Conservation (phyloP, 768 basidiomycete genomes). For the Calocybe cyanea region DNA sequence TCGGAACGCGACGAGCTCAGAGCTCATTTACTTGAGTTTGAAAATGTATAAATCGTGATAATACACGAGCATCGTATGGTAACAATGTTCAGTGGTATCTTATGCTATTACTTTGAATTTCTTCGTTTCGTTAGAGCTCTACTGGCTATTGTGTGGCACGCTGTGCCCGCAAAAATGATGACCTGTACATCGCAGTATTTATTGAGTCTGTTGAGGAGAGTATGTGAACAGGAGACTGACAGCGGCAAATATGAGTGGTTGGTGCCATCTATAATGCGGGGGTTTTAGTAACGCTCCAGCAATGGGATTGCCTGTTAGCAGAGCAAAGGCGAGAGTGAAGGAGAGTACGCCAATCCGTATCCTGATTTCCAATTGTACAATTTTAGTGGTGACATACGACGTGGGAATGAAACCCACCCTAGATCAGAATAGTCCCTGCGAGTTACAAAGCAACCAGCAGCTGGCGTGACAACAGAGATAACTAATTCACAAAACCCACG, state of each 20-base stretch:
- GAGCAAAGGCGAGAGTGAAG: constrained; percentile 39
- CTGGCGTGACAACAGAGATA: constrained; percentile 36
- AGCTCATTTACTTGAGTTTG: too few relatives aligned
- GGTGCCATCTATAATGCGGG: constrained; percentile 34
- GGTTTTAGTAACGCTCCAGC: constrained; percentile 45
- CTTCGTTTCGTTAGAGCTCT: constrained; percentile 27
- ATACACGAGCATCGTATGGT: too few relatives aligned
- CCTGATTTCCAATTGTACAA: constrained; percentile 19
- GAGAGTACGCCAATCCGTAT: constrained; percentile 44
- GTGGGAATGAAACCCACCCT: constrained; percentile 28
- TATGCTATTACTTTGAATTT: constrained; percentile 17
- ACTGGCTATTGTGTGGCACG: constrained; percentile 29
- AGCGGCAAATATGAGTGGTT: constrained; percentile 41
- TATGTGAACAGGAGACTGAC: constrained; percentile 22
- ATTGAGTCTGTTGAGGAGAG: background rate
- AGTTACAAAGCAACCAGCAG: constrained; percentile 35
- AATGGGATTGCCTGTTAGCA: constrained; percentile 49
- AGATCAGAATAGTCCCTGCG: constrained; percentile 40
- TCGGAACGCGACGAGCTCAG: too few relatives aligned
- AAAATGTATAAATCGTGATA: too few relatives aligned
- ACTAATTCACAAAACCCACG: constrained; percentile 24
- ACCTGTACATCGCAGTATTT: constrained; percentile 19
- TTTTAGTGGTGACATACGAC: background rate
- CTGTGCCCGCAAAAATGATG: constrained; percentile 30
- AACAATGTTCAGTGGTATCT: constrained; percentile 1